phyloP scores from a whole-genome alignment of 495 filamentous ascomycete species.

The Physcia stellaris region DNA sequence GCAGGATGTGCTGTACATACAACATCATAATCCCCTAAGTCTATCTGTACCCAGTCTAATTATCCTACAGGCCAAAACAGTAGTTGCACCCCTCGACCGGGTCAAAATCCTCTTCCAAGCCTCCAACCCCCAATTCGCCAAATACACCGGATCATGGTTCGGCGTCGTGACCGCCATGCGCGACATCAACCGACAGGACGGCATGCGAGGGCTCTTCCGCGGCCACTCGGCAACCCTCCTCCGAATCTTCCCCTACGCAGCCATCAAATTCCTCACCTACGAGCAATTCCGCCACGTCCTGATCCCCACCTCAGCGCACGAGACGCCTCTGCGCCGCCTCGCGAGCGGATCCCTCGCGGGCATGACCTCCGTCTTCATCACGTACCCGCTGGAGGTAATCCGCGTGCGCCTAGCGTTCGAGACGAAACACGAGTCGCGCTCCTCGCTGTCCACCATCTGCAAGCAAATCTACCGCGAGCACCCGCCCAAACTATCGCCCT shows the following conservation, averaged over 20 bases:
- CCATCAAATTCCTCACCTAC: slow-evolving; percentile 94
- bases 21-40: slow-evolving; percentile 1
- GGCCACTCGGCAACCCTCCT: slow-evolving; percentile 90
- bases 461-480: slow-evolving; percentile 73
- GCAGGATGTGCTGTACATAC: slow-evolving; percentile 70
- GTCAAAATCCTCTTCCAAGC: slow-evolving; percentile 99
- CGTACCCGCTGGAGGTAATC: slow-evolving; percentile 87
- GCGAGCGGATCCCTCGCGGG: slow-evolving; percentile 71
- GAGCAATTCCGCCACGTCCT: slow-evolving; percentile 76
- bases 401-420: slow-evolving; percentile 90
- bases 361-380: slow-evolving; percentile 82
- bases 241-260: slow-evolving; percentile 93
- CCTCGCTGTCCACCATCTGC: slow-evolving; percentile 58
- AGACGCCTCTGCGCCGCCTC: slow-evolving; percentile 68
- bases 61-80: slow-evolving; percentile 68
- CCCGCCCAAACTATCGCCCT: slow-evolving; percentile 16
- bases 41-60: neutral
- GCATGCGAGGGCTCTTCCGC: slow-evolving; percentile 64
- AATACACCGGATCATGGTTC: slow-evolving; percentile 78
- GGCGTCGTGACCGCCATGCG: slow-evolving; percentile 64
- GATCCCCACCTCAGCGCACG: slow-evolving; percentile 55
- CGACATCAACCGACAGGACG: slow-evolving; percentile 68
- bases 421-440: slow-evolving; percentile 53
- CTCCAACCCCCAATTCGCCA: slow-evolving; percentile 81
- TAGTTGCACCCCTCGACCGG: slow-evolving; percentile 89